Percentiles rank a stretch among this genome's conserved stretches.
Conservation (phyloP, 116 monocot species). For the Phalaenopsis hybrid region DNA sequence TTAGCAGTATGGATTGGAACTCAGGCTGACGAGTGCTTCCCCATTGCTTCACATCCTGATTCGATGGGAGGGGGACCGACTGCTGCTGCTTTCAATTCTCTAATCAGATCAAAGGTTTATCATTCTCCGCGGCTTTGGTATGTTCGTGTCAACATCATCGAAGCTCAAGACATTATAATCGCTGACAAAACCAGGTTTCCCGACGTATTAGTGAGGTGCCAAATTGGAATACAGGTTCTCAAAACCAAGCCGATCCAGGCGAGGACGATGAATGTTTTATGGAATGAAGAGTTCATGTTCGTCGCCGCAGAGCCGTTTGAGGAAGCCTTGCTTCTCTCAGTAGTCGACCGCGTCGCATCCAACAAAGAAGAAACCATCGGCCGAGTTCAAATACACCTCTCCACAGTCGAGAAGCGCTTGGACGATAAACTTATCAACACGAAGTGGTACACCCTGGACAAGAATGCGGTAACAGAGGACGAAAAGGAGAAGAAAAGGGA, state of each 20-base stretch:
- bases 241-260: constrained; percentile 27
- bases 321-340: constrained; percentile 52
- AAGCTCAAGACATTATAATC: constrained; percentile 54
- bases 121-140: constrained; percentile 69
- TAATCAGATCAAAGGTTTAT: constrained; percentile 52
- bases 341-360: constrained; percentile 52
- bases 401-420: constrained; percentile 53
- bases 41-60: constrained; percentile 77
- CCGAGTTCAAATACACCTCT: constrained; percentile 34
- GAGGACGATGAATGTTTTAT: constrained; percentile 27
- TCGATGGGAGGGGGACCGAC: constrained; percentile 40
- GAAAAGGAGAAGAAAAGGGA: constrained; percentile 47
- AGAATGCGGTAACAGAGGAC: constrained; percentile 36
- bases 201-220: constrained; percentile 55
- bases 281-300: constrained; percentile 86
- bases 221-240: constrained; percentile 60
- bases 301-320: constrained; percentile 91
- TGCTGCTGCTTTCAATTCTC: constrained; percentile 17
- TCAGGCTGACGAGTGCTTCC: constrained; percentile 84
- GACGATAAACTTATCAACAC: constrained; percentile 67
- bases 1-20: constrained; percentile 92
- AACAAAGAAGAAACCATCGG: constrained; percentile 77
- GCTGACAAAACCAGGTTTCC: constrained; percentile 32
- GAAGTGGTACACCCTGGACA: constrained; percentile 76
- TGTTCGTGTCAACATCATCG: constrained; percentile 54